Evolutionary conservation across 495 filamentous ascomycete genomes (phyloP), one percentile per base, ranked within the genome.

Genomic region (Hypoxylon intermedium): DNA sequence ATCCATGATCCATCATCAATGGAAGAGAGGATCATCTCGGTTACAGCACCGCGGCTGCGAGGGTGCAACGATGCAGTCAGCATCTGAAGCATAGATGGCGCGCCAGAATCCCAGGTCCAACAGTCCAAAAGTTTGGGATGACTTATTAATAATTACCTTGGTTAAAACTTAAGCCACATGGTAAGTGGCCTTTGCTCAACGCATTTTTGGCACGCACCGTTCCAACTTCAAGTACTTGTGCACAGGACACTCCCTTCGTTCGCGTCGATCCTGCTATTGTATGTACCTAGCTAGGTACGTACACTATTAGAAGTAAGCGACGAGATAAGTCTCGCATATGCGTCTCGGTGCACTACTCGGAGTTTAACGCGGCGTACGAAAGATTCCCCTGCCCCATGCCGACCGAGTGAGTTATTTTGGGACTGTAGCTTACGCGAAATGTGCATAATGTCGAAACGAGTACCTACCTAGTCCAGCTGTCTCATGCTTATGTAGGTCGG

Each of bases 51-150:
- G n/a, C n/a, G 24, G 34, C 23, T 46, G 46, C 50, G 61, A 55
- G 21, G 18, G 45, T 60, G 24, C 18, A 50, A 53, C 55, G 45
- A 21, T 52, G 18, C 54, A 49, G 46, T 41, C n/a, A 41, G 38
- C 24, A 40, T 57, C 41, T 58, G 55, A 52, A 59, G 50, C 43
- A 59, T 33, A 47, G 48, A 53, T 60, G 48, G 40, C 57, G 37
- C 41, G 15, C 21, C 40, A 46, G 30, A 53, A 44, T 45, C 34
- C 40, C 19, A 55, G 53, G 43, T 40, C 26, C 41, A 38, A 57
- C 31, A 40, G 33, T 58, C 26, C 24, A 41, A 40, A 24, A 33
- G 47, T 33, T 57, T 34, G 42, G 41, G 16, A 33, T 23, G 20
- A 42, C 31, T 16, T 40, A 15, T 21, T 12, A 37, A 38, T 15